Evolutionary conservation across 805 yeast genomes (phyloP), one percentile per base, ranked within the genome.

Genomic region (Saccharomycopsis fermentans): DNA sequence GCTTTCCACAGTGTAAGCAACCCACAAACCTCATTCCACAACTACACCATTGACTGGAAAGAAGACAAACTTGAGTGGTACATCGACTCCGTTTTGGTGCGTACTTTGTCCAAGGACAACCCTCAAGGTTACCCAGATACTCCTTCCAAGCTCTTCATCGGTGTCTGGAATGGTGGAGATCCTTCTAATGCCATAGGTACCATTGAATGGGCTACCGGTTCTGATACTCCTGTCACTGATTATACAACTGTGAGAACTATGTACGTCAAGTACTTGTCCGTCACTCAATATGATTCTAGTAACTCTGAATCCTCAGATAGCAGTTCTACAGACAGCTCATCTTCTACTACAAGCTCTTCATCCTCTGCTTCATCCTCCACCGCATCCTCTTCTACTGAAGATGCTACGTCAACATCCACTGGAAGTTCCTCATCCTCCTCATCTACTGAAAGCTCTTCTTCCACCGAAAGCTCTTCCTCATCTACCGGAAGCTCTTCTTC

Each of bases 141-240:
- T n/a, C 97, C 97, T 35, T 82, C 84, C 82, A 70, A 67, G 61
- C 21, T 63, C 4, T 63, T 54, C 21, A 35, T 57, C 35, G 92
- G 94, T 63, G 72, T 82, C 35, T 86, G 94, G 92, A 90, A 90
- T 3, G 92, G 91, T 65, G 94, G 94, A 68, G 90, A 86, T 69
- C 73, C 86, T 32, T 64, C 73, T 27, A 85, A 85, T 65, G 73
- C 76, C 6, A 73, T 74, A 40, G 92, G 92, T 55, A 85, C 91
- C 1, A 84, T 86, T 59, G 81, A 81, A 66, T 86, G 94, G 94
- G 90, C 92, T 3, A 92, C 92, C 59, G 96, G 95, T 58, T 39
- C 17, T 21, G 14, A 4, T 6, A 43, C 50, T 43, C 50, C 50
- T 9, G 59, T 64, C 19, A 82, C 90, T 14, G 84, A 87, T 67